phyloP scores from a whole-genome alignment of 2,329 filamentous ascomycete genomes.

The Raffaelea arxii region DNA sequence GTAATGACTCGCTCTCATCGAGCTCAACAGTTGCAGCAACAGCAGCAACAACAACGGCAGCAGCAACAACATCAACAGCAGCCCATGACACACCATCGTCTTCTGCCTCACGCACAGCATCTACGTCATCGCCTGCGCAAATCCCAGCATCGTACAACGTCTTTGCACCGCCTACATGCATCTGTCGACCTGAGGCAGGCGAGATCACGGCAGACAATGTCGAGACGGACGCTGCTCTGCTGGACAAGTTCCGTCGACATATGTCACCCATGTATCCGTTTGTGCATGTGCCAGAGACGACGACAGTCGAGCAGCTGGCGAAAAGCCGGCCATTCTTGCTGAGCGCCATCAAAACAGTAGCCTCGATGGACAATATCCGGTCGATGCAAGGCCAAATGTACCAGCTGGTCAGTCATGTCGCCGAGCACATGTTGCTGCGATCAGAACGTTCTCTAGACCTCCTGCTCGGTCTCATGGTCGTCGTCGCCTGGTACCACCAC shows the following conservation, averaged over 20 bases:
- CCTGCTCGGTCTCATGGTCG: conserved; percentile 36
- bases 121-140: not conserved
- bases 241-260: conserved; percentile 33
- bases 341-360: conserved; percentile 38
- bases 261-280: conserved; percentile 37
- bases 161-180: conserved; percentile 34
- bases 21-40: too few species aligned
- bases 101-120: not conserved
- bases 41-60: too few species aligned
- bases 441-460: conserved; percentile 41
- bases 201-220: conserved; percentile 26
- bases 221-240: conserved; percentile 35
- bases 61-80: too few species aligned
- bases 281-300: conserved; percentile 29
- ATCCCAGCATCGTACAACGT: conserved; percentile 29
- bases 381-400: conserved; percentile 43
- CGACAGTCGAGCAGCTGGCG: conserved; percentile 26
- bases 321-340: conserved; percentile 36
- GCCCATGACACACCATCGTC: not conserved
- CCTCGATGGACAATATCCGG: conserved; percentile 34
- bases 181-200: conserved; percentile 32
- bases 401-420: conserved; percentile 32
- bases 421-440: conserved; percentile 38
- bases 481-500: conserved; percentile 43
- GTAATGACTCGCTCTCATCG: too few species aligned